Evolutionary conservation across 2,329 filamentous ascomycete genomes (phyloP), one percentile per base, ranked within the genome.

Genomic region (Venturia carpophila): DNA sequence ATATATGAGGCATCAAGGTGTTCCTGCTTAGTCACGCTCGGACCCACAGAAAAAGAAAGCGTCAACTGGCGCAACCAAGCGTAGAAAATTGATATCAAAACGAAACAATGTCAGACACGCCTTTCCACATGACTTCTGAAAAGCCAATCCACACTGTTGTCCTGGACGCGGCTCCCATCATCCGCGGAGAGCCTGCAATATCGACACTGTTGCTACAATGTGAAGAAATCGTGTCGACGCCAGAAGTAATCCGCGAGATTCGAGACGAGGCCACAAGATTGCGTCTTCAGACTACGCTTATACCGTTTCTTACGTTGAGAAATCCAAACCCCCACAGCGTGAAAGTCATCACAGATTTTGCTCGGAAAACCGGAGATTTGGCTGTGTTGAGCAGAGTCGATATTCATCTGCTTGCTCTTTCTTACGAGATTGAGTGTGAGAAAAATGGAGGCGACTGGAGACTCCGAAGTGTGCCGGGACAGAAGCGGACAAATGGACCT

Each of bases 391-490:
- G 92, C 77, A 86, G 84, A 73, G 89, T 92, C 1, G 94, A 99
- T 85, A 80, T 97, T 67, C 89, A 95, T 70, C 83, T 99, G 49
- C 80, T 97, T 72, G 94, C 93, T 10, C 79, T 99, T 65, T 89
- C 91, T 0, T 97, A 97, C 75, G 94, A 99, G 74, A 75, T 97
- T n/a, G 93, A 97, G 71, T 89, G 90, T 71, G 92, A 97, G 79
- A 82, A 87, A 66, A 95, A 96, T 73, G 86, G 87, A n/a, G 92
- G 92, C 1, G 87, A 96, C 73, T 96, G 91, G 89, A 84, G 92
- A 67, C 72, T 97, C 75, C 83, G 92, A 67, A 90, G 84, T 66
- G 83, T 84, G 3, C 93, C 93, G 0, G 89, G 87, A 0, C 92
- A 96, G 74, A 92, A 92, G 75, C 75, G 83, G 0, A 73, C 92